These are phyloP conservation scores for Henckelia pumila DNA, from an alignment of 257 asterid species.

Conservation along the genomic window DNA sequence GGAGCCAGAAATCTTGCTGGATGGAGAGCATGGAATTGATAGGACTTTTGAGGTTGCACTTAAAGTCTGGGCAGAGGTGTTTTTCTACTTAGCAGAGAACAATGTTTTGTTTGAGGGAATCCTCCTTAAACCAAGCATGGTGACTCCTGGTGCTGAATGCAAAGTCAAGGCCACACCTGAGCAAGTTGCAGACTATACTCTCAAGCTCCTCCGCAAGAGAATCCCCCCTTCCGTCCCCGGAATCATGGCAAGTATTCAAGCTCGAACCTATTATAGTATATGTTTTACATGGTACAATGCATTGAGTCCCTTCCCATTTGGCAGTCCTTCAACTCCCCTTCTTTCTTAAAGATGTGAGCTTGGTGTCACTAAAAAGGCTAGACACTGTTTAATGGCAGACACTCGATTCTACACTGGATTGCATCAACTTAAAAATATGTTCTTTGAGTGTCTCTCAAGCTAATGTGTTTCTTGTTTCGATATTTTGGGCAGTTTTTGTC, in stretches of 20 bases:
- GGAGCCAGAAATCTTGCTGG: constrained; percentile 60
- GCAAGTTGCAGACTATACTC: constrained; percentile 50
- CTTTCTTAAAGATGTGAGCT: not conserved
- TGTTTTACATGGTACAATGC: not conserved
- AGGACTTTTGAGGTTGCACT: constrained; percentile 51
- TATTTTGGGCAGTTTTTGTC: constrained; percentile 55
- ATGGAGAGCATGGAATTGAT: constrained; percentile 62
- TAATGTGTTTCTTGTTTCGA: not conserved
- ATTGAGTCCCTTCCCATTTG: not conserved
- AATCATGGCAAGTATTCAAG: constrained; percentile 47
- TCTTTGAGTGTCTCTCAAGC: not conserved
- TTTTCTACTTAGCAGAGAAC: constrained; percentile 40
- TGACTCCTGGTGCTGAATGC: constrained; percentile 57
- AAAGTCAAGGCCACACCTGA: constrained; percentile 25
- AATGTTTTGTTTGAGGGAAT: constrained; percentile 58
- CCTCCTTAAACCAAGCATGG: constrained; percentile 66
- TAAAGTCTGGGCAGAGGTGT: constrained; percentile 29
- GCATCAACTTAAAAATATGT: not conserved
- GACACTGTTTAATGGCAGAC: not conserved
- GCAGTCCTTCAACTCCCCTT: not conserved
- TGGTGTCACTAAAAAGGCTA: not conserved
- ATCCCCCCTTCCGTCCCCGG: constrained; percentile 44
- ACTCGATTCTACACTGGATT: not conserved
- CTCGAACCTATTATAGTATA: not conserved
- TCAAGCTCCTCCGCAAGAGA: constrained; percentile 27